Evolutionary conservation across 768 basidiomycete species (phyloP).

Genomic region (Mycena amicta): DNA sequence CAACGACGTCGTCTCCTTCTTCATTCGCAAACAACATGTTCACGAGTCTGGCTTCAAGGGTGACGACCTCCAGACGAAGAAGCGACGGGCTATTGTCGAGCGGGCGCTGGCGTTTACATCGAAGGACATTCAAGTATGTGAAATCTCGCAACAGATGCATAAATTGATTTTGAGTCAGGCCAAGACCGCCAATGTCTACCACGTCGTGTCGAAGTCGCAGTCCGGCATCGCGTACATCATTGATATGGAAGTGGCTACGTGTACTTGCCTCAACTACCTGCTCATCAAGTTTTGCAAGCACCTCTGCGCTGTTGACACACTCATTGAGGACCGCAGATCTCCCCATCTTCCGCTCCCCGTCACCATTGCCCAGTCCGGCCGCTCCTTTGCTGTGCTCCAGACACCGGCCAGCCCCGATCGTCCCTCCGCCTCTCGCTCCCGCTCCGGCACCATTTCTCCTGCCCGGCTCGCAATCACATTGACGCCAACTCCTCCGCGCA

Average conservation of each 20-base stretch:
- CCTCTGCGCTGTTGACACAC: conserved; percentile 12
- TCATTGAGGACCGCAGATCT: neutral
- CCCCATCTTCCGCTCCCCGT: neutral
- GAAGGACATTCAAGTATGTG: conserved; percentile 1
- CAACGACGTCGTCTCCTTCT: conserved; percentile 21
- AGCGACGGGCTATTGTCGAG: conserved; percentile 6
- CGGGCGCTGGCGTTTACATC: conserved; percentile 1
- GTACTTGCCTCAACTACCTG: conserved; percentile 7
- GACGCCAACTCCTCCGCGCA: neutral
- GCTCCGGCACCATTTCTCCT: neutral
- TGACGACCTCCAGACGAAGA: conserved; percentile 18
- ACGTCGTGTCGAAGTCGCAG: conserved; percentile 1
- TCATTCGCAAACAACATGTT: conserved; percentile 17
- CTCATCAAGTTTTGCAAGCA: conserved; percentile 23
- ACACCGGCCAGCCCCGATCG: neutral
- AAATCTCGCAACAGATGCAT: neutral
- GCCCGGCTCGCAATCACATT: neutral
- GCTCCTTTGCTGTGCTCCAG: neutral
- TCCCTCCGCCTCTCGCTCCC: neutral
- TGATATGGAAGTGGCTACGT: conserved; percentile 8
- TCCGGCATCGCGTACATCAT: neutral
- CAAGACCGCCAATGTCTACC: neutral
- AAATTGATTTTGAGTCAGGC: neutral
- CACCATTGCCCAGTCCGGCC: neutral
- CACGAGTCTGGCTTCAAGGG: conserved; percentile 28